A percentile compares a stretch with the other conserved stretches of the same genome.
Conservation (phyloP, 495 filamentous ascomycete species). For the Poronia punctata region DNA sequence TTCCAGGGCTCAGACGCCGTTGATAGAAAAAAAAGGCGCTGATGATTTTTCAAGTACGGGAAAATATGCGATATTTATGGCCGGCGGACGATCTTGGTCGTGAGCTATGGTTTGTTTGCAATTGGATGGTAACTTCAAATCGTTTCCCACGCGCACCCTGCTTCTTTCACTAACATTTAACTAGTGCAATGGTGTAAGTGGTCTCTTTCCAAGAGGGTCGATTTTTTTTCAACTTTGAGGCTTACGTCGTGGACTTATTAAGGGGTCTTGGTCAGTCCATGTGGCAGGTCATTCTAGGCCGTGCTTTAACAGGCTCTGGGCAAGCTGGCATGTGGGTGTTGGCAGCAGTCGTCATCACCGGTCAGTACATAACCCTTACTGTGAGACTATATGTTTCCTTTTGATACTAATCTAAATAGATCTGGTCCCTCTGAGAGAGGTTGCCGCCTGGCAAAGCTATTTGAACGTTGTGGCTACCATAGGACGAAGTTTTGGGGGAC, state of each 20-base stretch:
- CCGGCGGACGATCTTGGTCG: constrained; percentile 32
- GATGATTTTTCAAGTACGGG: constrained; percentile 28
- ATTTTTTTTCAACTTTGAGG: neutral
- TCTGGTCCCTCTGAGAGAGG: constrained; percentile 53
- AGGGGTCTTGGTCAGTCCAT: constrained; percentile 47
- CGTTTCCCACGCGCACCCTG: no score
- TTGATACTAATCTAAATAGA: constrained; percentile 26
- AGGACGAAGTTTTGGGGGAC: constrained; percentile 56
- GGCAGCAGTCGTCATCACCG: constrained; percentile 54
- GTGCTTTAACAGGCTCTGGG: constrained; percentile 51
- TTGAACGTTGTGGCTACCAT: constrained; percentile 58
- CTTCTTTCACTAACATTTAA: neutral
- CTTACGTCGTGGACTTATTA: neutral
- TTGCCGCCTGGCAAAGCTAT: constrained; percentile 58
- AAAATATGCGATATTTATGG: constrained; percentile 48
- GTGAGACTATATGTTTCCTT: no score
- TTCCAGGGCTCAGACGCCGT: neutral
- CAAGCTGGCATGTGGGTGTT: constrained; percentile 51
- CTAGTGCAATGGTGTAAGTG: constrained; percentile 31
- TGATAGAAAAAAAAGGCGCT: no score
- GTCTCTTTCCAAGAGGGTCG: no score
- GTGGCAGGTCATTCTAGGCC: constrained; percentile 48
- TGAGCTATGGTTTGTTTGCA: constrained; percentile 35
- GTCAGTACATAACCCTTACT: constrained; percentile 22
- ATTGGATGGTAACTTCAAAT: constrained; percentile 38